These are phyloP conservation scores for Dendrothele bispora DNA, from an alignment of 768 basidiomycete species.

Conservation along the genomic window DNA sequence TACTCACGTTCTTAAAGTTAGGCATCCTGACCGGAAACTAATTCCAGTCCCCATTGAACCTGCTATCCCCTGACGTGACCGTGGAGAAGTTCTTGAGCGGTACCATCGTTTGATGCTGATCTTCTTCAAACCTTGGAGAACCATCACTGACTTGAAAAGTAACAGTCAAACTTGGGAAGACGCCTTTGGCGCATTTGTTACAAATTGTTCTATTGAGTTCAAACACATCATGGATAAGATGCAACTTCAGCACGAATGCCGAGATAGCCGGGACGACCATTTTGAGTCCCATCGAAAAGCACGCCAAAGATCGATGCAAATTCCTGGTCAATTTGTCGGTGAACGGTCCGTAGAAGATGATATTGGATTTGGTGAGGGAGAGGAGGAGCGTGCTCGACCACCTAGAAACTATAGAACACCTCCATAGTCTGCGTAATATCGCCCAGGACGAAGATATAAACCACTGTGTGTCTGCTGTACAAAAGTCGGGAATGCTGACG, in stretches of 20 bases:
- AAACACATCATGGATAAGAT: slow-evolving; percentile 3
- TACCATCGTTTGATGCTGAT: slow-evolving; percentile 10
- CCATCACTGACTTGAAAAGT: neutral
- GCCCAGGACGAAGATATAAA: too few relatives aligned
- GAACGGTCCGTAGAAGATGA: too few relatives aligned
- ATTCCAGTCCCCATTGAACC: neutral
- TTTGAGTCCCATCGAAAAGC: slow-evolving; percentile 4
- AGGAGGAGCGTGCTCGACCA: too few relatives aligned
- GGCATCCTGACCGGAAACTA: too few relatives aligned
- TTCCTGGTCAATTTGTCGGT: too few relatives aligned
- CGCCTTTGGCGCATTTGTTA: neutral
- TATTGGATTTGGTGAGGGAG: too few relatives aligned
- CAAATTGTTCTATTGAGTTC: neutral
- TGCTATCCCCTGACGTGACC: neutral
- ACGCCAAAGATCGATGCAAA: too few relatives aligned
- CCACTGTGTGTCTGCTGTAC: too few relatives aligned
- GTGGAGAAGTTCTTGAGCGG: neutral
- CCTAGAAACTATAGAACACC: too few relatives aligned
- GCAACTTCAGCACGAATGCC: slow-evolving; percentile 9
- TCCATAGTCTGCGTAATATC: too few relatives aligned
- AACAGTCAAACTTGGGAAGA: neutral
- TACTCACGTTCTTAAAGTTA: too few relatives aligned
- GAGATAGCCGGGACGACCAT: slow-evolving; percentile 15
- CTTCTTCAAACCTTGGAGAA: slow-evolving; percentile 11
- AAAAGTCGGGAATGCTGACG: too few relatives aligned